These are phyloP conservation scores for Neurospora discreta DNA, from an alignment of 495 filamentous ascomycete species.

Conservation along the genomic window DNA sequence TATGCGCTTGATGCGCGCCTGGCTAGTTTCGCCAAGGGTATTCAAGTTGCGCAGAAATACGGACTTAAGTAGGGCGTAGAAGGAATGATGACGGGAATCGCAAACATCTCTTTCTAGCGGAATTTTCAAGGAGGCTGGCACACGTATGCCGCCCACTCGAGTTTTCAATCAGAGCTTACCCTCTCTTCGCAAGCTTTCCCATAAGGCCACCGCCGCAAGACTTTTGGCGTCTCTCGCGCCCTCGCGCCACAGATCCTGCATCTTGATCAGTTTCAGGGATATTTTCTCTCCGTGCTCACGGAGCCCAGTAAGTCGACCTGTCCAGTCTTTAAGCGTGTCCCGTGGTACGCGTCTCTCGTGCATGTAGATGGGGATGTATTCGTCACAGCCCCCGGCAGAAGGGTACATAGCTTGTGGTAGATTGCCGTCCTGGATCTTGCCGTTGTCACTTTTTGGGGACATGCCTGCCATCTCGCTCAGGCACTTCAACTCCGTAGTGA, in stretches of 20 bases:
- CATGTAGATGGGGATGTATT: constrained; percentile 70
- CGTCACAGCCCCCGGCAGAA: constrained; percentile 72
- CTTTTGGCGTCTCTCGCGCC: constrained; percentile 70
- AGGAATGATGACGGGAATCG: neutral
- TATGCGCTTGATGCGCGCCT: constrained; percentile 81
- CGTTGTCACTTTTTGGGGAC: constrained; percentile 7
- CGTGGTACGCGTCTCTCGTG: constrained; percentile 58
- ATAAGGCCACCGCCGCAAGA: constrained; percentile 66
- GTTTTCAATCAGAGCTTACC: constrained; percentile 40
- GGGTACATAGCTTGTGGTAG: constrained; percentile 61
- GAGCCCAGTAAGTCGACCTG: constrained; percentile 67
- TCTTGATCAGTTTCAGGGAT: constrained; percentile 54
- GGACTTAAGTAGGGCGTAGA: constrained; percentile 15
- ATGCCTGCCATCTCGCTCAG: constrained; percentile 56
- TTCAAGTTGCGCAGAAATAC: constrained; percentile 59
- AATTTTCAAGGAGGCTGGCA: neutral
- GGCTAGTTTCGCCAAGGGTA: constrained; percentile 74
- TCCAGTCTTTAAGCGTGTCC: constrained; percentile 52
- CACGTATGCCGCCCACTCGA: neutral
- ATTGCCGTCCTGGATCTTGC: constrained; percentile 26
- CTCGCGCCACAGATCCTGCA: constrained; percentile 68
- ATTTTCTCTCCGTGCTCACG: constrained; percentile 77
- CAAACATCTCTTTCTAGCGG: neutral
- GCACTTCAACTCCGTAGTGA: constrained; percentile 23
- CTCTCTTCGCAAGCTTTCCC: constrained; percentile 56